Conservation (phyloP, 2,329 filamentous ascomycete species). For the Aphanocladium album region DNA sequence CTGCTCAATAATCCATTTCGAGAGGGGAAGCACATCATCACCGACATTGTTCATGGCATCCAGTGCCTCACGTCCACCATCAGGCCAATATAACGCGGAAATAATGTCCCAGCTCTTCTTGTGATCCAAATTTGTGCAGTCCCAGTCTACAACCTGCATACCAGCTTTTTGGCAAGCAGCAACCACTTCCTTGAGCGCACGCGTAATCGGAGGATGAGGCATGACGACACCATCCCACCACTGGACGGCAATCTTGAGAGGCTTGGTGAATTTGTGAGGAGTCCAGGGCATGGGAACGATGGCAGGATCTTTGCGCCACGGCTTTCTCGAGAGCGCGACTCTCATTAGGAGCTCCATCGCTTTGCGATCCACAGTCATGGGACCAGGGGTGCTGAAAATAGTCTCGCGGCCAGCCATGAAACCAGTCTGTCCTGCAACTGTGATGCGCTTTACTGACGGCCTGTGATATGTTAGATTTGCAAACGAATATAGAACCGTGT, state of each 20-base stretch:
- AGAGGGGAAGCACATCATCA: constrained; percentile 55
- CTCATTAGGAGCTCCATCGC: constrained; percentile 32
- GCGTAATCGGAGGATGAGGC: constrained; percentile 53
- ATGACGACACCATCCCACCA: constrained; percentile 56
- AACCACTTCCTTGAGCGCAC: constrained; percentile 52
- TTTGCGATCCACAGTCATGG: constrained; percentile 31
- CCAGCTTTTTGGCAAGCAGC: constrained; percentile 43
- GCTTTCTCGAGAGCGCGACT: constrained; percentile 24
- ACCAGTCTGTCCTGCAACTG: constrained; percentile 21
- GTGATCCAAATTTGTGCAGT: constrained; percentile 50
- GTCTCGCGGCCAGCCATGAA: constrained; percentile 32
- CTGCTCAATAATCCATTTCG: constrained; percentile 53
- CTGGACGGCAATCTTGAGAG: constrained; percentile 56
- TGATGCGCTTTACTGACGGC: constrained; percentile 27
- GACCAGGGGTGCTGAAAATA: constrained; percentile 27
- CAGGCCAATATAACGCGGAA: constrained; percentile 49
- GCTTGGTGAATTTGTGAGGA: constrained; percentile 30
- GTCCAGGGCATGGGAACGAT: constrained; percentile 30
- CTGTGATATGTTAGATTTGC: constrained; percentile 16
- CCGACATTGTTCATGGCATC: constrained; percentile 46
- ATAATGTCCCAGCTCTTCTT: constrained; percentile 42
- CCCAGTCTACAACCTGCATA: constrained; percentile 49
- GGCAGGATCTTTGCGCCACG: constrained; percentile 30
- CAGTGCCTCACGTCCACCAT: constrained; percentile 52
- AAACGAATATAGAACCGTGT: not conserved